Conservation (phyloP, 1,139 yeast species). For the Schizosaccharomyces versatilis region DNA sequence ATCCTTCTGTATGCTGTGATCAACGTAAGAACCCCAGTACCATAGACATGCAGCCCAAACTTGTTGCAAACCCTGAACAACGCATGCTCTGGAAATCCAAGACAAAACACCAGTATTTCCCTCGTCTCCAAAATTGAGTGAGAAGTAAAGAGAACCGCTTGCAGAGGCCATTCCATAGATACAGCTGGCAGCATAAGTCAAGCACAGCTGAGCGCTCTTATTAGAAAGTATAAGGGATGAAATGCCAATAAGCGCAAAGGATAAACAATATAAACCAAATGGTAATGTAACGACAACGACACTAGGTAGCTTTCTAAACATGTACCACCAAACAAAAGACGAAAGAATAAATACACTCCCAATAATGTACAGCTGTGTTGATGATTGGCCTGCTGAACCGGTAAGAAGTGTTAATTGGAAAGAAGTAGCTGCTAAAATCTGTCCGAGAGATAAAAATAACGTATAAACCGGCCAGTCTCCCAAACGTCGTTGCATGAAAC, state of each 20-base stretch:
- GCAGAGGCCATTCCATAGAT: constrained; percentile 10
- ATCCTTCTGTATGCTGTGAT: constrained; percentile 1
- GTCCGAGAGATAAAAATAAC: constrained; percentile 9
- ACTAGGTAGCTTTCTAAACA: constrained; percentile 7
- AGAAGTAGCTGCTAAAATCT: constrained; percentile 10
- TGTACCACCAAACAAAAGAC: constrained; percentile 9
- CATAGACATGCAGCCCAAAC: constrained; percentile 8
- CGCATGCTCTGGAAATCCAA: constrained; percentile 10
- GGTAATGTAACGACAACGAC: constrained; percentile 8
- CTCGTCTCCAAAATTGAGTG: constrained; percentile 11
- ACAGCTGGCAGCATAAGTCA: constrained; percentile 8
- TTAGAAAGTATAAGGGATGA: constrained; percentile 6
- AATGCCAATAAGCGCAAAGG: constrained; percentile 10
- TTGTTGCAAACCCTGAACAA: constrained; percentile 9
- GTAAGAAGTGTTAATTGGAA: constrained; percentile 10
- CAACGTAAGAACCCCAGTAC: constrained; percentile 7
- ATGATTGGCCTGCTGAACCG: constrained; percentile 7
- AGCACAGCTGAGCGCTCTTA: constrained; percentile 6
- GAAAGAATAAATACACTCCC: constrained; percentile 8
- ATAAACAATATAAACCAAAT: constrained; percentile 6
- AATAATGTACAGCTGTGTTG: constrained; percentile 8
- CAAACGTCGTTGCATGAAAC: constrained; percentile 8
- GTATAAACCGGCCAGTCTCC: constrained; percentile 11
- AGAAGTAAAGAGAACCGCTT: constrained; percentile 9
- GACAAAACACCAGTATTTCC: constrained; percentile 8